phyloP scores from a whole-genome alignment of 225 moss, liverwort and hornwort genomes.

The Ulota crispa region DNA sequence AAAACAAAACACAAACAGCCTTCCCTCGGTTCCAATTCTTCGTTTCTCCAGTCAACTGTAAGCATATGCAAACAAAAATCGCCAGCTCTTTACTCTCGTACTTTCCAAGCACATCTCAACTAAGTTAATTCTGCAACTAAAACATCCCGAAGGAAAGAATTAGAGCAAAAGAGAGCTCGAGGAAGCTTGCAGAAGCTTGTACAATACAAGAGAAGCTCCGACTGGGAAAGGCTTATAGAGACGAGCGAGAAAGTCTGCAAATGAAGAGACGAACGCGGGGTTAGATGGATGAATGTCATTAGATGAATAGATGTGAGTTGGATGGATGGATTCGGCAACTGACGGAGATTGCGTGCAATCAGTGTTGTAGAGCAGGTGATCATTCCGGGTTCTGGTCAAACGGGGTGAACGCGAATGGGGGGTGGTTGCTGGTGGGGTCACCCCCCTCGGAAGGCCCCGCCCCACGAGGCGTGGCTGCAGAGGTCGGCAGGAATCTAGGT shows the following conservation, averaged over 20 bases:
- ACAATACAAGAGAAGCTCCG: neutral
- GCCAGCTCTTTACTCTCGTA: neutral
- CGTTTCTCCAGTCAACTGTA: neutral
- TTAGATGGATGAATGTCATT: neutral
- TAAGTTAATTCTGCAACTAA: neutral
- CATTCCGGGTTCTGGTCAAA: constrained; percentile 34
- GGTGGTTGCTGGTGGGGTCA: neutral
- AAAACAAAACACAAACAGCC: neutral
- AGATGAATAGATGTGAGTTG: too few relatives aligned
- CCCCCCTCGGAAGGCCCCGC: neutral
- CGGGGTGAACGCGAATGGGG: constrained; percentile 19
- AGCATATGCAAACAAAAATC: neutral
- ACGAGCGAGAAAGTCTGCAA: constrained; percentile 19
- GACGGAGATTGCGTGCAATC: constrained; percentile 43
- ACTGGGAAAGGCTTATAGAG: constrained; percentile 24
- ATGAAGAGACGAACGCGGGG: neutral
- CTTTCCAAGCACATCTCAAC: constrained; percentile 9
- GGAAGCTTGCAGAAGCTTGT: neutral
- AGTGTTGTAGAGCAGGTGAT: constrained; percentile 27
- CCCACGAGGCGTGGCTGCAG: constrained; percentile 23
- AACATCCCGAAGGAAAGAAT: neutral
- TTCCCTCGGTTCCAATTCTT: neutral
- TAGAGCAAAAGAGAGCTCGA: neutral
- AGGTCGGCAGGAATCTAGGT: constrained; percentile 13
- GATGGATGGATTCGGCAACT: neutral